Evolutionary conservation across 2,329 filamentous ascomycete genomes (phyloP), one percentile per base, ranked within the genome.

Genomic region (Aspergillus pseudotamarii): DNA sequence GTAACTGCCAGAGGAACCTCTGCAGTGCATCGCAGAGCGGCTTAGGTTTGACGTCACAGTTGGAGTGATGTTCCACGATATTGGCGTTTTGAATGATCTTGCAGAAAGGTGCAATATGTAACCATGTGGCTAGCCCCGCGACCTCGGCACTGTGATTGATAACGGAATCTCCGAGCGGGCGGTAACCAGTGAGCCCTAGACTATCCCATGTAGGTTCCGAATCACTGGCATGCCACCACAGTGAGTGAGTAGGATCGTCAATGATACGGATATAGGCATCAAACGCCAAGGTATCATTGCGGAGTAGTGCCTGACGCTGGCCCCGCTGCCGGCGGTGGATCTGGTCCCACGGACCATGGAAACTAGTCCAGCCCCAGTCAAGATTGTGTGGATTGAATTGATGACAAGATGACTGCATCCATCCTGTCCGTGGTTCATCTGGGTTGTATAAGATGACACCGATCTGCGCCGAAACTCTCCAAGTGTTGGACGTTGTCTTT

Each of bases 351-450:
- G 85, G 85, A 6, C 83, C 83, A 68, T 85, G 83, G 71, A 88
- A 89, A 62, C 86, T 83, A 38, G 85, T 86, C 86, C 86, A 89
- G 2, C 87, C 87, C 83, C 86, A 88, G 68, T 89, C 87, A 14
- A 86, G 75, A 48, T 85, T 86, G 58, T 83, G 79, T 36, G 81
- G 80, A 68, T 84, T 85, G 74, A 88, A 89, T 60, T 87, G 85
- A 72, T 89, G 86, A 54, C 83, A 80, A 48, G 85, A 86, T 14
- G 82, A 84, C 60, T 85, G 81, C 69, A 82, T 83, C 72, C 83
- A 84, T 62, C 85, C 82, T 5, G 86, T 85, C 8, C 86, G 83
- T 53, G 87, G 87, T 68, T 89, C 87, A 30, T 81, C 79, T 0
- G 87, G 87, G 65, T 89, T 89, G 78, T 89, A 89, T 55, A 89